phyloP scores from a whole-genome alignment of 2,329 filamentous ascomycete species.

The Cordyceps tenuipes region DNA sequence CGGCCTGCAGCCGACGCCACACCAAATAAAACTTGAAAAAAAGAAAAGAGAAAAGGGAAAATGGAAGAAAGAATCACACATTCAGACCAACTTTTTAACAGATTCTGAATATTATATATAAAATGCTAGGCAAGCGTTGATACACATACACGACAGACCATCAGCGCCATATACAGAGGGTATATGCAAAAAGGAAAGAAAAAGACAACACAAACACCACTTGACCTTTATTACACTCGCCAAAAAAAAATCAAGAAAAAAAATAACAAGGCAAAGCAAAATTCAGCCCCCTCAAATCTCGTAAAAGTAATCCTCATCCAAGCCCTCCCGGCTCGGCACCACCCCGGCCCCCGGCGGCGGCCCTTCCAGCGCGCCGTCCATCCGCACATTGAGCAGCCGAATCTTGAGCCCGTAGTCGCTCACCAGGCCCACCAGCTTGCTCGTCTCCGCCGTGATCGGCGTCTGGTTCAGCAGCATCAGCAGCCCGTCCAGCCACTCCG shows the following conservation, averaged over 20 bases:
- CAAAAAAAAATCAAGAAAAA: neutral
- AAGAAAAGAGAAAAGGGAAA: too few species aligned
- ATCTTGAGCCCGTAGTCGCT: constrained; percentile 91
- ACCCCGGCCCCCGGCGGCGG: constrained; percentile 60
- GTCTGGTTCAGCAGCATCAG: constrained; percentile 92
- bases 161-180: constrained; percentile 8
- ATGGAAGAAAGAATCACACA: neutral
- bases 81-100: too few species aligned
- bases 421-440: constrained; percentile 77
- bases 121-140: neutral
- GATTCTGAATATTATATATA: neutral
- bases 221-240: neutral
- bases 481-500: constrained; percentile 93
- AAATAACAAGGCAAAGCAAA: neutral
- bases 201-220: neutral
- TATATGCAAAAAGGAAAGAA: constrained; percentile 9
- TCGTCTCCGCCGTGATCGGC: constrained; percentile 94
- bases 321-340: constrained; percentile 72
- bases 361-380: constrained; percentile 66
- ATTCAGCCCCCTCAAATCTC: constrained; percentile 45
- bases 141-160: constrained; percentile 1
- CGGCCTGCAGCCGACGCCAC: too few species aligned
- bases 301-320: constrained; percentile 93
- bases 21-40: too few species aligned
- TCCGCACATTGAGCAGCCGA: constrained; percentile 78